A percentile compares a stretch with the other conserved stretches of the same genome.
Conservation (phyloP, 192 early-diverging fungal genomes). For the Coemansia guatemalensis region DNA sequence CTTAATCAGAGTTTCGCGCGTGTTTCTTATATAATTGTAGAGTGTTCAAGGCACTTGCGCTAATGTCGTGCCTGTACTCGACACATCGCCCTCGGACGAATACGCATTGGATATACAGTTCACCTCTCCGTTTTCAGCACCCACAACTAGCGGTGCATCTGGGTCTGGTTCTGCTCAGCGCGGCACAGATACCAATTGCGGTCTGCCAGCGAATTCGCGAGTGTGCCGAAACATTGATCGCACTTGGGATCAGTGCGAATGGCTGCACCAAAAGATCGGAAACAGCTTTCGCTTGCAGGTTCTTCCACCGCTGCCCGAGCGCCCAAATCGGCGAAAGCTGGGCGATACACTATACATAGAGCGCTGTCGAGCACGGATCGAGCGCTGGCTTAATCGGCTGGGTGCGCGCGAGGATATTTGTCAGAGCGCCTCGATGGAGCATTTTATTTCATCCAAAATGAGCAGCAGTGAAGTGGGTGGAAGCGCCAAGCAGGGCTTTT, state of each 20-base stretch:
- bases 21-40: conserved; percentile 10
- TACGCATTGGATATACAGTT: conserved; percentile 10
- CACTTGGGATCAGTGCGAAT: conserved; percentile 52
- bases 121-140: conserved; percentile 14
- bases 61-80: not conserved
- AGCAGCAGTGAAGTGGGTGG: conserved; percentile 19
- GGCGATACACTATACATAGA: conserved; percentile 23
- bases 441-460: conserved; percentile 41
- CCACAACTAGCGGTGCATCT: not conserved
- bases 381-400: conserved; percentile 52
- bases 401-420: conserved; percentile 43
- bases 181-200: not conserved
- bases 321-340: conserved; percentile 18
- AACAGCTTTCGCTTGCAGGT: conserved; percentile 43
- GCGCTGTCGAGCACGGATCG: conserved; percentile 40
- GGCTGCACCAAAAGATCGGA: conserved; percentile 40
- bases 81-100: conserved; percentile 29
- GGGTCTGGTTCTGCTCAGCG: not conserved
- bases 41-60: not conserved
- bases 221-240: conserved; percentile 41
- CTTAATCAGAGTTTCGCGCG: conserved; percentile 7
- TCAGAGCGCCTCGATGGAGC: conserved; percentile 34
- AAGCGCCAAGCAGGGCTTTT: conserved; percentile 33
- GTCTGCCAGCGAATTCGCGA: not conserved
- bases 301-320: conserved; percentile 40